These are phyloP conservation scores for Amylocystis lapponica DNA, from an alignment of 768 basidiomycete species.

Conservation along the genomic window DNA sequence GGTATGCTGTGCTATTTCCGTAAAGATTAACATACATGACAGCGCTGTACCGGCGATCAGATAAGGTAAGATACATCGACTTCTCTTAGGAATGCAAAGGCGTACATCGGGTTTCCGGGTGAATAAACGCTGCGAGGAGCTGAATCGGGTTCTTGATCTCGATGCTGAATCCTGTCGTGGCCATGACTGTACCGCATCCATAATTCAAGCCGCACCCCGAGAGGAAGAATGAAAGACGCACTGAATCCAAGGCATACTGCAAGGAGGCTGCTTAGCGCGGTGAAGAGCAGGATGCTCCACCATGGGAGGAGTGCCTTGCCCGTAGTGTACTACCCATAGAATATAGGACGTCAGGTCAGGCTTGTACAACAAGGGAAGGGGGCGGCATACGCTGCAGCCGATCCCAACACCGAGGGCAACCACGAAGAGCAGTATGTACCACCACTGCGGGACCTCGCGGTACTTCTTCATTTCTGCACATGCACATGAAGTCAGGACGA, in stretches of 20 bases:
- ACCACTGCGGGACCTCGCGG: constrained; percentile 49
- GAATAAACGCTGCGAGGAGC: constrained; percentile 45
- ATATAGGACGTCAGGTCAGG: no score
- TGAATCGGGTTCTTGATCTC: constrained; percentile 45
- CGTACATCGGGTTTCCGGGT: constrained; percentile 45
- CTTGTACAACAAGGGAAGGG: background rate
- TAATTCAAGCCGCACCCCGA: no score
- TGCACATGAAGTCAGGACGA: background rate
- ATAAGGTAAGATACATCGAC: background rate
- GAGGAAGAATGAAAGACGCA: no score
- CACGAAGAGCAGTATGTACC: constrained; percentile 40
- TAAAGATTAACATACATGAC: constrained; percentile 54
- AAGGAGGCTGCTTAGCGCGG: constrained; percentile 36
- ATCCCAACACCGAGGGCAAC: constrained; percentile 44
- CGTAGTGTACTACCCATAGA: constrained; percentile 21
- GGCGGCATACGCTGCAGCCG: constrained; percentile 33
- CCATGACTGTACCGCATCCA: constrained; percentile 35
- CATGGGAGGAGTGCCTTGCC: constrained; percentile 44
- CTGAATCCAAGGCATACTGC: constrained; percentile 29
- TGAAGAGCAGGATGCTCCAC: constrained; percentile 49
- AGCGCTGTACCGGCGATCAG: constrained; percentile 24
- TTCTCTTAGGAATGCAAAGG: no score
- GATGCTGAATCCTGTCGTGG: constrained; percentile 40
- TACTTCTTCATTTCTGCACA: constrained; percentile 44
- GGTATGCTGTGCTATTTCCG: constrained; percentile 46